phyloP scores from a whole-genome alignment of 352 stramenopile species.

The Phytophthora tubulina region DNA sequence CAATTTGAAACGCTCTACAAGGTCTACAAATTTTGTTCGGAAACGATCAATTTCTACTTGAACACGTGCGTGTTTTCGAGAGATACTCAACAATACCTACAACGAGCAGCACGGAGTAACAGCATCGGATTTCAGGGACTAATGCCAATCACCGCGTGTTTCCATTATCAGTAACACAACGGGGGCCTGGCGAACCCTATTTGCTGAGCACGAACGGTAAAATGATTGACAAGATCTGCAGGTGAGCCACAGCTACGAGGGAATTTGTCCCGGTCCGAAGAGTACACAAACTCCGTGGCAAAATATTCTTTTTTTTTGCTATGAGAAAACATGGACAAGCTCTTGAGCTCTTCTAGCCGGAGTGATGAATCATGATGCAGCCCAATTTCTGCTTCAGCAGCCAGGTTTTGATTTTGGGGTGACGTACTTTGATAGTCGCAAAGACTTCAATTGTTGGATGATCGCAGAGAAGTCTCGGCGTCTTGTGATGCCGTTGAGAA shows the following conservation, averaged over 20 bases:
- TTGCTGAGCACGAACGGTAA: conserved; percentile 85
- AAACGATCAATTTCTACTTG: conserved; percentile 89
- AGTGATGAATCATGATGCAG: conserved; percentile 58
- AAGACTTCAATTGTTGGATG: conserved; percentile 76
- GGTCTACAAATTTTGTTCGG: conserved; percentile 70
- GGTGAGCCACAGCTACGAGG: conserved; percentile 47
- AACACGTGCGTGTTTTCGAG: conserved; percentile 83
- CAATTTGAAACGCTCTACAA: conserved; percentile 69
- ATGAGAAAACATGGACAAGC: conserved; percentile 57
- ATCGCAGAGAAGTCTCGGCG: conserved; percentile 68
- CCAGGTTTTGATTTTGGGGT: conserved; percentile 62
- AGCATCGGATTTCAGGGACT: conserved; percentile 88
- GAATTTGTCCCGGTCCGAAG: conserved; percentile 17
- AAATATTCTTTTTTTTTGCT: conserved; percentile 47
- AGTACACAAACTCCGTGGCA: conserved; percentile 49
- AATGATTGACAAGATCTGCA: conserved; percentile 87
- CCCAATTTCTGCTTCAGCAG: conserved; percentile 54
- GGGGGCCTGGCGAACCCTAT: conserved; percentile 55
- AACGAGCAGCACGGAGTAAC: conserved; percentile 58
- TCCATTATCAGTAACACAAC: conserved; percentile 72
- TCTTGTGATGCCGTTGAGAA: conserved; percentile 56
- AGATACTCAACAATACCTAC: conserved; percentile 84
- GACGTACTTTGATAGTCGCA: conserved; percentile 83
- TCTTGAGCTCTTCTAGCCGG: conserved; percentile 82
- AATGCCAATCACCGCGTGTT: conserved; percentile 91